Evolutionary conservation across 148 eudicot species (phyloP), one percentile per base, ranked within the genome.

Genomic region (Rhododendron molle): DNA sequence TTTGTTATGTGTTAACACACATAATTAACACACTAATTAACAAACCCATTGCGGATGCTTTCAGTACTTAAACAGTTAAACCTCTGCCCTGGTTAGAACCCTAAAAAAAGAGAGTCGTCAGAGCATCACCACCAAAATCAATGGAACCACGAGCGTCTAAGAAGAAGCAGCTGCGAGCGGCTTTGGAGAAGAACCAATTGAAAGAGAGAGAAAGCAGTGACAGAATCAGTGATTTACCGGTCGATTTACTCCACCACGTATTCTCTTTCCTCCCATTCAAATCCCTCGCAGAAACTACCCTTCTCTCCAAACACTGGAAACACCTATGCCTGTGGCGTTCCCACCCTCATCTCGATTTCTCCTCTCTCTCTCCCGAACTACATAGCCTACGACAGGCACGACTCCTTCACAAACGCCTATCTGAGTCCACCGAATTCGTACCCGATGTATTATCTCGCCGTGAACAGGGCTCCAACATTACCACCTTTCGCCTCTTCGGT

Each of bases 401-500:
- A 38, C 43, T 38, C 43, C 43, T 38, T 44, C 47, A 44, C 47
- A 44, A 7, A 7, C 47, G 1, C 58, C 5, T 15, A 4, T 3
- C 58, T 20, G 13, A 13, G 58, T 4, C 58, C 4, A 54, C 58
- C 58, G 15, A 15, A 4, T 54, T 54, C 21, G 20, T 54, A 15
- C 58, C 58, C 58, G 5, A 14, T 21, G 20, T 54, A 15, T 16
- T 54, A 54, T 54, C 20, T 15, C 58, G 21, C 58, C 58, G 58
- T 3, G 3, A 16, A 15, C 58, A 54, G 58, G 58, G 20, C 44
- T 74, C 87, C 12, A 87, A 86, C 38, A 74, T 92, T 0, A 46
- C 90, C 88, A 4, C 65, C n/a, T 58, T 58, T 6, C 65, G 65
- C n/a, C 23, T 58, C 65, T 18, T 58, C n/a, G 65, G 12, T 85